Base-by-base conservation (phyloP, 1,139 yeast species). In the Tardiomyces digboiensis region DNA sequence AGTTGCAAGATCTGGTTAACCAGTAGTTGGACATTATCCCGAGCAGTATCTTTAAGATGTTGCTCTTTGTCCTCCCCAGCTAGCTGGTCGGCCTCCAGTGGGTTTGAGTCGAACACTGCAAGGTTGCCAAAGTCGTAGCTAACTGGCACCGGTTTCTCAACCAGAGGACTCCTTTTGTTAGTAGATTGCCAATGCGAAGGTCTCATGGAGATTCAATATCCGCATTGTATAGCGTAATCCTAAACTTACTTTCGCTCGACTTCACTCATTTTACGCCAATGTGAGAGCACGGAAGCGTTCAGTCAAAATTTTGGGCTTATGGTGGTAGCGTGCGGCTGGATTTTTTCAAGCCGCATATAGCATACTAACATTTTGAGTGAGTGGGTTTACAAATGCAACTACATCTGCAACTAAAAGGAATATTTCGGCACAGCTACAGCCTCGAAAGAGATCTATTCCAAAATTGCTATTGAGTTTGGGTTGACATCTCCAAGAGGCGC, bases 11-110 rank as follows among this genome's bases (percentile, higher is more conserved):
- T 72, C 68, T 91, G 98, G 66, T 89, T 89, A 55, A 91, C 78
- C 52, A 93, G 72, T 48, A 91, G 74, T 68, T 91, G 98, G 16
- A 85, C 86, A 64, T 91, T 91, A 60, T 89, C 98, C 68, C 98
- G 80, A 39, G 97, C 80, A n/a, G 78, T 71, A 2, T 76, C 68
- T 43, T 74, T 70, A 51, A 91, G 68, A 52, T 82, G 76, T 43
- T 70, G 74, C 62, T 89, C 96, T 57, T 77, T 76, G 45, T 74
- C 71, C 20, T 66, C 62, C 29, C 72, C 72, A 41, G 76, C 72
- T 7, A 33, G 19, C 12, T 33, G 14, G 16, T 39, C 41, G 21
- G 70, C 70, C 51, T 82, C 87, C 52, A 87, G 69, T 8, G 96
- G 96, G 61, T n/a, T 85, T 13, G 52, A 13, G 36, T 55, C 95